A percentile compares a stretch with the other conserved stretches of the same genome.
Evolutionary conservation across 2,329 filamentous ascomycete genomes (phyloP).

Genomic region (Cordyceps cateniannulata): DNA sequence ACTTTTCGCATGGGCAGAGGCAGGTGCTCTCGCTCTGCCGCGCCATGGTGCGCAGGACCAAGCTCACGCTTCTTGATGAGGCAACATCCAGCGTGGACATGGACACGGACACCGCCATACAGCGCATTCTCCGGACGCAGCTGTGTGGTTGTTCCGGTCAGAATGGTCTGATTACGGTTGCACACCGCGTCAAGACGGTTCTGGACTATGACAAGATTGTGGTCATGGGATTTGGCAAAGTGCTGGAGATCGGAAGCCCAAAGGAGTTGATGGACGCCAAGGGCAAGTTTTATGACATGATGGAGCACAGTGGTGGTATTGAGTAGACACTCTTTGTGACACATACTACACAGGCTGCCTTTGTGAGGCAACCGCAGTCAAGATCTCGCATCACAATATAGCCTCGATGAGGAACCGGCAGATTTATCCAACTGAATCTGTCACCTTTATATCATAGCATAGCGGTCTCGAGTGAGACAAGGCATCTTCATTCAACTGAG

Average conservation of each 20-base stretch:
- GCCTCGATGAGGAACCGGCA: too few relatives aligned
- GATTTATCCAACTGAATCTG: too few relatives aligned
- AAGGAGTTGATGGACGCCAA: slow-evolving; percentile 30
- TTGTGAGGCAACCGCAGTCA: too few relatives aligned
- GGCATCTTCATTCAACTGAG: too few relatives aligned
- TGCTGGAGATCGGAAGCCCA: slow-evolving; percentile 42
- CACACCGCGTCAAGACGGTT: slow-evolving; percentile 51
- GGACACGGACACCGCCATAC: slow-evolving; percentile 48
- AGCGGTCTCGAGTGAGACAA: too few relatives aligned
- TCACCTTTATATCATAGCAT: too few relatives aligned
- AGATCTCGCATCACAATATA: too few relatives aligned
- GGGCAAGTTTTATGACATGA: slow-evolving; percentile 38
- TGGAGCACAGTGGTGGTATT: slow-evolving; percentile 38
- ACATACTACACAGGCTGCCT: too few relatives aligned
- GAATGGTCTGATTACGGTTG: slow-evolving; percentile 47
- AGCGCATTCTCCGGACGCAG: slow-evolving; percentile 42
- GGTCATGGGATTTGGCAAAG: slow-evolving; percentile 47
- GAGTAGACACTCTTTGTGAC: too few relatives aligned
- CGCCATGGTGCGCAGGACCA: slow-evolving; percentile 46
- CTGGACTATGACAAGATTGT: slow-evolving; percentile 54
- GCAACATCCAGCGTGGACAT: slow-evolving; percentile 55
- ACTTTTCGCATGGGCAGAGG: slow-evolving; percentile 52
- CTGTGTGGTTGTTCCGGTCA: slow-evolving; percentile 35
- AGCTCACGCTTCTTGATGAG: slow-evolving; percentile 51
- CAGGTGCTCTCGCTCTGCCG: slow-evolving; percentile 51